Conservation (phyloP, 2,329 filamentous ascomycete genomes). For the Curvularia hawaiiensis region DNA sequence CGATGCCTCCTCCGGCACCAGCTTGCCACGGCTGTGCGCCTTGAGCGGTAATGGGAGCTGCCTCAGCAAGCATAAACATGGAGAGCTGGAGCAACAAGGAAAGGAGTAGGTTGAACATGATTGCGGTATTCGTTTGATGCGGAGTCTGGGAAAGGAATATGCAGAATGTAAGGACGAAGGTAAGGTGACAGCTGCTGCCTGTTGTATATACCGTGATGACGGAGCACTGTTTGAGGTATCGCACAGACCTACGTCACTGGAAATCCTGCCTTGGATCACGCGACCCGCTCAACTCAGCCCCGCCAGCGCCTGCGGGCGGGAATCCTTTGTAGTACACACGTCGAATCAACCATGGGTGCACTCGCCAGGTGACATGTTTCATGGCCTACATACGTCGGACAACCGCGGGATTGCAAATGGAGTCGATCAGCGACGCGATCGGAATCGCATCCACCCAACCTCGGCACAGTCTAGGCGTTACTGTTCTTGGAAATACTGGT, state of each 20-base stretch:
- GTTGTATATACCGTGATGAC: slow-evolving; percentile 18
- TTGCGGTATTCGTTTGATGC: slow-evolving; percentile 11
- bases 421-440: neutral
- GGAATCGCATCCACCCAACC: neutral
- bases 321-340: neutral
- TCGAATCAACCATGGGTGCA: neutral
- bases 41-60: slow-evolving; percentile 51
- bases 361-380: neutral
- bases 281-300: slow-evolving; percentile 5
- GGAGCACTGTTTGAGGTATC: slow-evolving; percentile 11
- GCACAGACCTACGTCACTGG: slow-evolving; percentile 23
- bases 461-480: neutral
- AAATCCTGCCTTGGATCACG: slow-evolving; percentile 10
- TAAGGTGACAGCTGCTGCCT: slow-evolving; percentile 15
- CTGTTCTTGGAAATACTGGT: neutral
- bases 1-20: slow-evolving; percentile 64
- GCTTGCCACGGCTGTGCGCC: slow-evolving; percentile 59
- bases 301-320: neutral
- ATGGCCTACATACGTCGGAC: neutral
- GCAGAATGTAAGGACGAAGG: neutral
- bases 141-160: neutral
- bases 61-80: slow-evolving; percentile 57
- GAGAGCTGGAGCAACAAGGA: slow-evolving; percentile 59
- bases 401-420: neutral
- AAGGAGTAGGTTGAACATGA: slow-evolving; percentile 44